Evolutionary conservation across 768 basidiomycete species (phyloP), one percentile per base, ranked within the genome.

Genomic region (Tricholoma bakamatsutake): DNA sequence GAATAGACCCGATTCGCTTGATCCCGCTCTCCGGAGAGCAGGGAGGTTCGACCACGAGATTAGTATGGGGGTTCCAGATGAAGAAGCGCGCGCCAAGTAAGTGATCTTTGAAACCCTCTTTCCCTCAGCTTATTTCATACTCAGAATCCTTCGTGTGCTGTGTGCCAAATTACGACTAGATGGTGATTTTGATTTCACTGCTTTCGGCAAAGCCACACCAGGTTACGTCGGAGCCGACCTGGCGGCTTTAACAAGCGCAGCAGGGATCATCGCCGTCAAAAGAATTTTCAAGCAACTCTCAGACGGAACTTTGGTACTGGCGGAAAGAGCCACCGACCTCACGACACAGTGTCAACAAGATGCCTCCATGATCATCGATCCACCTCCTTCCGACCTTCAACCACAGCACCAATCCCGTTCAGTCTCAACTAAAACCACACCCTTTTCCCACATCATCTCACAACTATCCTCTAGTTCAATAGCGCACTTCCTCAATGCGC

Each of bases 21-120:
- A 99, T 68, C 84, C 94, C 0, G 97, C 97, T 0, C 76, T 99
- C 15, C 83, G 96, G 31, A 79, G 95, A 54, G 96, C 95, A 5
- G 97, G 97, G 5, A 75, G 97, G 33, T 99, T 99, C 58, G 97
- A 98, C 66, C 92, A 95, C 61, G 97, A 99, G 71, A 98, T 99
- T 50, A 88, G 90, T 50, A 94, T 98, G 90, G 90, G 90, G 11
- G 96, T 99, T 3, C 97, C 97, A 2, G 93, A 95, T 62, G 89
- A 97, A 58, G 85, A 85, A 53, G 94, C 88, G 0, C 78, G 97
- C 55, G 87, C 88, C 59, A 88, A 94, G 96, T 98, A 55, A 61
- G 87, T 74, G 12, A 24, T 24, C 24, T 48, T 28, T n/a, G 46
- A 0, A 15, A 28, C 18, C 46, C 30, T 17, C 11, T 50, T 17